Evolutionary conservation across 2,329 filamentous ascomycete species (phyloP).

Genomic region (Pseudocercospora cruenta): DNA sequence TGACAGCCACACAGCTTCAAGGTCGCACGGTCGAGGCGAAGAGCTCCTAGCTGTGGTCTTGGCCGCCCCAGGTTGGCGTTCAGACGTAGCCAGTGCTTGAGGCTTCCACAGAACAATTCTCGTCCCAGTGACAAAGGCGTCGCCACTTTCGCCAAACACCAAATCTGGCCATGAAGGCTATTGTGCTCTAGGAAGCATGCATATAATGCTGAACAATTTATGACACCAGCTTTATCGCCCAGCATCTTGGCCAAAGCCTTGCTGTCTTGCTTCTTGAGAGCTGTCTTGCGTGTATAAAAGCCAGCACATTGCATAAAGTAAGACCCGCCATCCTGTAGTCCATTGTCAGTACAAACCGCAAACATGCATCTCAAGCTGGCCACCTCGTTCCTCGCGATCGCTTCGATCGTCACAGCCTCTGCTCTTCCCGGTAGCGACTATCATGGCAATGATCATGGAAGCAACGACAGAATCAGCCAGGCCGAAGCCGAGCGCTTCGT

Average conservation of each 20-base stretch:
- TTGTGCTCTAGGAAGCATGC: not conserved
- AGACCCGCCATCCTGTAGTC: not conserved
- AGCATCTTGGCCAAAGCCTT: not conserved
- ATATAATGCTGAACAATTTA: not conserved
- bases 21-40: not conserved
- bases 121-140: not conserved
- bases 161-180: not conserved
- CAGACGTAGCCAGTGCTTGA: not conserved
- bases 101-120: not conserved
- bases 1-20: not conserved
- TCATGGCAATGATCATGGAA: not conserved
- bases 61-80: not conserved
- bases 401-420: not conserved
- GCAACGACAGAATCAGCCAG: not conserved
- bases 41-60: not conserved
- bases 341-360: not conserved
- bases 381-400: not conserved
- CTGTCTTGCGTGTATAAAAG: no score
- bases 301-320: no score
- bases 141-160: not conserved
- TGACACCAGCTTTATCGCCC: not conserved
- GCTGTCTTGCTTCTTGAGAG: no score
- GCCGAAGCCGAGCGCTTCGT: not conserved
- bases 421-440: not conserved
- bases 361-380: not conserved